Evolutionary conservation across 2,329 filamentous ascomycete genomes (phyloP).

Genomic region (Sporothrix schenckii): DNA sequence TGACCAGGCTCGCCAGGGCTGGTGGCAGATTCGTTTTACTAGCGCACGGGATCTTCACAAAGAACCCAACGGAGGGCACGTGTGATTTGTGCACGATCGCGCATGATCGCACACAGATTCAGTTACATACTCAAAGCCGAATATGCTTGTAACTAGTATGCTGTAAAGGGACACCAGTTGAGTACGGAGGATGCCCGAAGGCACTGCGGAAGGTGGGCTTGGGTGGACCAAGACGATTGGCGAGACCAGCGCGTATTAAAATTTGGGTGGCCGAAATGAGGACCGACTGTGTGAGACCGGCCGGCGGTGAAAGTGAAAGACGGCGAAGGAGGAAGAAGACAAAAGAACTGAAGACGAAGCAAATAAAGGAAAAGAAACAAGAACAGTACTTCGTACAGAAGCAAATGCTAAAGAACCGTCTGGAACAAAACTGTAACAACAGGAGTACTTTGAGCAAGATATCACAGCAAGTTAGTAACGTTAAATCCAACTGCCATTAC

Average conservation of each 20-base stretch:
- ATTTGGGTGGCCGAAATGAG: conserved; percentile 21
- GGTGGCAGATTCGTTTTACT: conserved; percentile 15
- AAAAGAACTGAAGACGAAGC: neutral
- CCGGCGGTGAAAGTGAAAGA: neutral
- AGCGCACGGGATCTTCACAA: neutral
- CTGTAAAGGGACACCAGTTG: neutral
- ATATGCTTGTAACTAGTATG: too few species aligned
- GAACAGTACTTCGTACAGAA: neutral
- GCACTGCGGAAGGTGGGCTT: neutral
- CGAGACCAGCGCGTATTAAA: neutral
- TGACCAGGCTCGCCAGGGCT: neutral
- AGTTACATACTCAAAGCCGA: too few species aligned
- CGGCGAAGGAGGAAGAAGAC: neutral
- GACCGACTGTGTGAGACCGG: conserved; percentile 15
- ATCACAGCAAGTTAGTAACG: too few species aligned
- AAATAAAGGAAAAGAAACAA: neutral
- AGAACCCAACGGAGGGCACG: neutral
- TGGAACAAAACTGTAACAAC: too few species aligned
- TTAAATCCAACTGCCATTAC: too few species aligned
- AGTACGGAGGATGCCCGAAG: neutral
- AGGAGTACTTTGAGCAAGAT: too few species aligned
- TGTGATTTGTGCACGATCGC: neutral
- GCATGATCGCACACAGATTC: neutral
- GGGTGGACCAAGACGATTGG: neutral
- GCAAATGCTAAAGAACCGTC: neutral